Base-by-base conservation (phyloP, 1,284 basidiomycete genomes). In the Phellopilus nigrolimitatus region DNA sequence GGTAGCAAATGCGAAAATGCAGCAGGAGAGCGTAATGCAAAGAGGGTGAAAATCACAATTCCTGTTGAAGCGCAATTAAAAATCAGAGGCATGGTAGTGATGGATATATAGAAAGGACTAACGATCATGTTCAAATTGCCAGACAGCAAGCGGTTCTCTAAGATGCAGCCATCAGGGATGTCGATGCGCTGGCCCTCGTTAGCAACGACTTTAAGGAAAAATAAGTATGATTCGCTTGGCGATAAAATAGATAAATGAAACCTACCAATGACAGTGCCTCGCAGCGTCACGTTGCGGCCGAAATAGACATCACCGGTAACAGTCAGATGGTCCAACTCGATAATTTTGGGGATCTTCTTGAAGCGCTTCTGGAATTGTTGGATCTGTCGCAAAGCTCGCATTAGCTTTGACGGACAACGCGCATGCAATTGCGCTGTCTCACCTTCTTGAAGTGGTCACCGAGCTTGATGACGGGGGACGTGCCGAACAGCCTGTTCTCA, bases 391-490 rank as follows among this genome's bases (percentile, higher is more conserved):
- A 28, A 36, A 25, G 3, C 19, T 22, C 12, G 21, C 3, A 25
- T 40, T 17, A 25, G 7, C 13, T 12, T 19, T n/a, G 19, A 8
- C 37, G 24, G 7, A 41, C 24, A 5, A 13, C 2, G 9, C 17
- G 15, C n/a, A 33, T 2, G 21, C 57, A 24, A 22, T 31, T 13
- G 45, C 22, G 7, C 22, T 53, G 10, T 41, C 59, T 21, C 36
- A 78, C 78, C 79, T 90, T 90, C 75, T 90, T 90, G 73, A 89
- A 91, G 66, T 90, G 87, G 66, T 95, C 93, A 44, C 95, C 93
- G 39, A 99, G 82, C 78, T 99, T 98, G 77, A 99, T 93, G 51
- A 99, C 97, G 17, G 97, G 97, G 2, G 93, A 97, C 38, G 88
- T 92, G 66, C 85, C 88, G 68, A 98, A 98, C 82, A 95, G 90